Evolutionary conservation across 768 basidiomycete genomes (phyloP).

Genomic region (Paxillus rubicundulus): DNA sequence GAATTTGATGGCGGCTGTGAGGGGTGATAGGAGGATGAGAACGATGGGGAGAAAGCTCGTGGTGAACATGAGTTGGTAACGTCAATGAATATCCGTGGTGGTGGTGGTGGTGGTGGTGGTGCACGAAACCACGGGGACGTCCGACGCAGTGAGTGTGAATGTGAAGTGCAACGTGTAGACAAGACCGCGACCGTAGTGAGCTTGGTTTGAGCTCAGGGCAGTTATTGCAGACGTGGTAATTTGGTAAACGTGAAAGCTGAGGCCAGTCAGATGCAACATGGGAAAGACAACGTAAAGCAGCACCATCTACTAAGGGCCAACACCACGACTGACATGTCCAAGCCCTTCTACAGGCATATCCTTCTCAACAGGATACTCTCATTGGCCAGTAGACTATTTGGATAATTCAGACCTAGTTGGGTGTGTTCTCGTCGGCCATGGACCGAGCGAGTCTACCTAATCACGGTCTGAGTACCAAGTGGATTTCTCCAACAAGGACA

Average conservation of each 20-base stretch:
- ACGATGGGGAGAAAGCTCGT: neutral
- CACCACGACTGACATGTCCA: too few species aligned
- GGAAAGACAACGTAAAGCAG: too few species aligned
- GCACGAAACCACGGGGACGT: neutral
- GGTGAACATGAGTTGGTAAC: constrained; percentile 4
- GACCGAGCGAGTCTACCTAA: constrained; percentile 1
- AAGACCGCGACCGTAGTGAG: neutral
- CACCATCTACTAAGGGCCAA: too few species aligned
- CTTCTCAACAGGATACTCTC: neutral
- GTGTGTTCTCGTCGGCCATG: neutral
- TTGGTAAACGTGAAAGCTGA: too few species aligned
- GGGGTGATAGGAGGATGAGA: constrained; percentile 28
- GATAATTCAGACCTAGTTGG: too few species aligned
- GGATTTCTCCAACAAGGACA: too few species aligned
- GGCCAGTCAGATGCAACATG: too few species aligned
- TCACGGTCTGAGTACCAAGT: neutral
- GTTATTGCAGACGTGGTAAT: too few species aligned
- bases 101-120: too few species aligned
- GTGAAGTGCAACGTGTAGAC: neutral
- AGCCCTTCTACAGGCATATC: neutral
- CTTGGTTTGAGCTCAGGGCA: neutral
- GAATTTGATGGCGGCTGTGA: constrained; percentile 78
- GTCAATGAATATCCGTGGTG: too few species aligned
- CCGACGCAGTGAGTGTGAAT: neutral
- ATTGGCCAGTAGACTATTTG: too few species aligned